Conservation (phyloP, 2,329 filamentous ascomycete genomes). For the Lizonia empirigonia region DNA sequence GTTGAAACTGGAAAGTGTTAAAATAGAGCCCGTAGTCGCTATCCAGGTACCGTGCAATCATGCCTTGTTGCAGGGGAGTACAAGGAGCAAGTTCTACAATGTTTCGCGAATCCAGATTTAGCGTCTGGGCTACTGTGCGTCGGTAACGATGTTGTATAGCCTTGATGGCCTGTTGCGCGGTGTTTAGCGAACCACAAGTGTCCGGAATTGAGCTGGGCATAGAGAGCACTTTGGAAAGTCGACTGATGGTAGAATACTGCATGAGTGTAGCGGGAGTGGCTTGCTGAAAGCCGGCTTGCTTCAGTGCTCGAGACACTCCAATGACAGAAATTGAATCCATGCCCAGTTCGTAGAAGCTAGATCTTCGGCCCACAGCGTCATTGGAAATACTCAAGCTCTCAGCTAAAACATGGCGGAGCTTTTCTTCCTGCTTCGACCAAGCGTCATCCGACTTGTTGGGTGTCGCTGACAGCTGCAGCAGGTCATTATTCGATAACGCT, state of each 20-base stretch:
- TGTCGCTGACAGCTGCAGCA: constrained; percentile 60
- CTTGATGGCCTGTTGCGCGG: constrained; percentile 65
- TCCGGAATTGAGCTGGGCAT: constrained; percentile 5
- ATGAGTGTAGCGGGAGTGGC: constrained; percentile 72
- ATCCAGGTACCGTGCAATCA: constrained; percentile 73
- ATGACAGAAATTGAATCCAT: constrained; percentile 88
- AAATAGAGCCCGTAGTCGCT: constrained; percentile 70
- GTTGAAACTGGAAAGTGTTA: constrained; percentile 70
- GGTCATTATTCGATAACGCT: constrained; percentile 61
- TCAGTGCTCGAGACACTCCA: constrained; percentile 68
- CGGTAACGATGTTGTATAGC: constrained; percentile 69
- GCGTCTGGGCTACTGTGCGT: constrained; percentile 56
- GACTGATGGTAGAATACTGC: constrained; percentile 55
- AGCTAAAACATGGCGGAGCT: constrained; percentile 61
- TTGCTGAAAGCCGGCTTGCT: constrained; percentile 63
- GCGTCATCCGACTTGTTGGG: constrained; percentile 23
- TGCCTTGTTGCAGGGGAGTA: constrained; percentile 84
- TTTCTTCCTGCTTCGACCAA: constrained; percentile 49
- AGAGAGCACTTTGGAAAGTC: constrained; percentile 47
- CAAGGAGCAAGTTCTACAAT: constrained; percentile 81
- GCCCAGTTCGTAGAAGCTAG: constrained; percentile 83
- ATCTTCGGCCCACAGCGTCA: constrained; percentile 56
- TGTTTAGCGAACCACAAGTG: constrained; percentile 47
- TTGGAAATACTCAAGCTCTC: constrained; percentile 57
- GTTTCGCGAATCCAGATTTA: constrained; percentile 58